Base-by-base conservation (phyloP, 352 stramenopile species). In the Phytophthora sp. region DNA sequence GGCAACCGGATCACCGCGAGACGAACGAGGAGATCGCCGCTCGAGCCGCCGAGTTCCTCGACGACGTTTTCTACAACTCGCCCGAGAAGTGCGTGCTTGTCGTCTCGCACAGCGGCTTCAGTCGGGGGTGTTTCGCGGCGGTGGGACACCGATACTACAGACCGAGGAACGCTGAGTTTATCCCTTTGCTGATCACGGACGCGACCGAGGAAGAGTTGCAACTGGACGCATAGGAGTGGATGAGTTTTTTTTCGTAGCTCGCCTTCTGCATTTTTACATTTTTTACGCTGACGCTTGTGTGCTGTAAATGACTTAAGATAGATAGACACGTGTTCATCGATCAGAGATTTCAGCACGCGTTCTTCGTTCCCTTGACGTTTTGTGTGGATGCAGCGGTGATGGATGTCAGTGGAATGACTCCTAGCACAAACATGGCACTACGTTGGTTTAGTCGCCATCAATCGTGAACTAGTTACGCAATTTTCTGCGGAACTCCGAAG, bases 61-160 rank as follows among this genome's bases (percentile, higher is more conserved):
- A 79, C 15, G 66, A 86, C 21, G 58, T 90, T 4, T 82, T 84
- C 42, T 56, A 74, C 33, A 55, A 79, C 24, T 33, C 51, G 7
- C 18, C 49, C 1, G 79, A 90, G 54, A 72, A 47, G 21, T 74
- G 66, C 46, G 68, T 88, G 30, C 67, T 77, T 12, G 76, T 92
- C 12, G 83, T 92, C 18, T 82, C 80, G 13, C 83, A 92, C 69
- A 87, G 76, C 38, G 83, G 83, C 52, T 89, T 92, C 53, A 88
- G 71, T 54, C 83, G 79, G 20, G 80, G 70, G 7, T 90, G 83
- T 66, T 80, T 90, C 42, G 63, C 71, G 2, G 77, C 74, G n/a
- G 61, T 92, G 15, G 77, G 76, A 0, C 80, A 88, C 50, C 80
- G 71, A 26, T 86, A 88, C 73, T 92, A 87, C 53, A 79, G 82